Evolutionary conservation across 768 basidiomycete genomes (phyloP).

Genomic region (Mycena crocata): DNA sequence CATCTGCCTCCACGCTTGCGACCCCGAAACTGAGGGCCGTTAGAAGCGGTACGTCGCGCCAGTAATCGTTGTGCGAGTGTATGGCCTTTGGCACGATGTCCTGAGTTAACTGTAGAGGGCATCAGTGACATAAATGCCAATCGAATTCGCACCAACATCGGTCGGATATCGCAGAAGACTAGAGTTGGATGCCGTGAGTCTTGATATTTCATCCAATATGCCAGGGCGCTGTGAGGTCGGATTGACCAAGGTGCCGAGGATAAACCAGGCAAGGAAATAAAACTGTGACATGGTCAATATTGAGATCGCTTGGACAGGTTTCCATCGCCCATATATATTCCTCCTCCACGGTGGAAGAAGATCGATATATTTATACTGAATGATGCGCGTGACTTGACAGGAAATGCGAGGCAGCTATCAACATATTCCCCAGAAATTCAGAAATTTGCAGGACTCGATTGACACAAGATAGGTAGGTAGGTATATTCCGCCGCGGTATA

Average conservation of each 20-base stretch:
- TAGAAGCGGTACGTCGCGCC: conserved; percentile 63
- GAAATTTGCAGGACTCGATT: too few species aligned
- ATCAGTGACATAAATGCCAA: not conserved
- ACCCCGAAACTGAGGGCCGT: conserved; percentile 62
- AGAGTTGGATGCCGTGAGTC: conserved; percentile 50
- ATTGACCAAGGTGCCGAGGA: conserved; percentile 4
- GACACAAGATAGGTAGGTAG: too few species aligned
- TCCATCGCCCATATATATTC: not conserved
- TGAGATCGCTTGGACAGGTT: not conserved
- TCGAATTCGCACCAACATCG: conserved; percentile 1
- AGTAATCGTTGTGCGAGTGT: conserved; percentile 70
- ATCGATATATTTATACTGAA: conserved; percentile 6
- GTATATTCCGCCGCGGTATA: too few species aligned
- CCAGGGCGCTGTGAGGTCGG: conserved; percentile 23
- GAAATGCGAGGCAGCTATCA: too few species aligned
- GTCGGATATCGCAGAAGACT: conserved; percentile 57
- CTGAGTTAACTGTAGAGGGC: conserved; percentile 53
- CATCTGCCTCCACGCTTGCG: conserved; percentile 65
- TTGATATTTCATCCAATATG: conserved; percentile 34
- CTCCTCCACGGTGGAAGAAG: conserved; percentile 1
- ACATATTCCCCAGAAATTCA: too few species aligned
- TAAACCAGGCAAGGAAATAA: not conserved
- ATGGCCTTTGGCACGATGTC: conserved; percentile 59
- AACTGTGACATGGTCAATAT: not conserved
- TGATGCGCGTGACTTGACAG: too few species aligned